Evolutionary conservation across 2,329 filamentous ascomycete genomes (phyloP).

Genomic region (Teratosphaeria epicoccoides): DNA sequence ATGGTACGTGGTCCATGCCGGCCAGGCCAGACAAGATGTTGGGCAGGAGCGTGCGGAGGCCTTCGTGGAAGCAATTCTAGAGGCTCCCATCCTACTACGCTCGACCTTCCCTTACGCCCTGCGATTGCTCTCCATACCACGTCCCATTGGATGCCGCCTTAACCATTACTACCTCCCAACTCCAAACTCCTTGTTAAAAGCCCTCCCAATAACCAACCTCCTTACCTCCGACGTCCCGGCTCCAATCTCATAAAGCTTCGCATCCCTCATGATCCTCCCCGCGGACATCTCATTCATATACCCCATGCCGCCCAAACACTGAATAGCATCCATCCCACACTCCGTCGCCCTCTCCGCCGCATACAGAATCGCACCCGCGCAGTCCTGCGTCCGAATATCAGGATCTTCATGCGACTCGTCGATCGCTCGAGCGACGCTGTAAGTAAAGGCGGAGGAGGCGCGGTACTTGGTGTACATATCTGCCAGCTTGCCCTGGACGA

Average conservation of each 20-base stretch:
- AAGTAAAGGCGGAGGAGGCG: constrained; percentile 77
- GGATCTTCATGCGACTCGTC: constrained; percentile 47
- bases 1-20: too few species aligned
- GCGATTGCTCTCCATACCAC: background rate
- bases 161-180: background rate
- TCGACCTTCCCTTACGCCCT: too few species aligned
- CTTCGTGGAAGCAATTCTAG: too few species aligned
- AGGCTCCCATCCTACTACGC: too few species aligned
- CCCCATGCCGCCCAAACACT: constrained; percentile 88
- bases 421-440: constrained; percentile 65
- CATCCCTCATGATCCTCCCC: constrained; percentile 68
- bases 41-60: too few species aligned
- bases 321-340: constrained; percentile 75
- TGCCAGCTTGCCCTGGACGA: constrained; percentile 84
- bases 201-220: constrained; percentile 85
- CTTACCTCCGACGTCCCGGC: constrained; percentile 91
- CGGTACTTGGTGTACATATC: constrained; percentile 96
- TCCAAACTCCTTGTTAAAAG: constrained; percentile 80
- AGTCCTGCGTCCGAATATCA: constrained; percentile 73
- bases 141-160: too few species aligned
- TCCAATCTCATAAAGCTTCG: constrained; percentile 87
- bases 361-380: constrained; percentile 86
- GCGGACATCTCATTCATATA: constrained; percentile 94
- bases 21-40: too few species aligned
- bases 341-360: constrained; percentile 85